Conservation (phyloP, 306 rosid genomes). For the Vicia villosa region DNA sequence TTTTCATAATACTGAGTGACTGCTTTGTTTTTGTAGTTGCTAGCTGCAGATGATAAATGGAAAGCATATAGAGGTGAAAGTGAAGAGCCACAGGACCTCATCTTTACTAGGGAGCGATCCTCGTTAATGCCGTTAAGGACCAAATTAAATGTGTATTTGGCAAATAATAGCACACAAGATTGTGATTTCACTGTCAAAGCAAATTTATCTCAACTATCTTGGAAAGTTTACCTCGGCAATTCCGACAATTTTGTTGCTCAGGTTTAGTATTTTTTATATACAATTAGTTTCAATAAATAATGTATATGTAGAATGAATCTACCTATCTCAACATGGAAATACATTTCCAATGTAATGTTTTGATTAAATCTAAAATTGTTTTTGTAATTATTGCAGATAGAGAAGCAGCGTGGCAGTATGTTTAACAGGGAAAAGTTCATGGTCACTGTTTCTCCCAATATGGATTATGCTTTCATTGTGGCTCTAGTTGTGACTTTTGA, state of each 20-base stretch:
- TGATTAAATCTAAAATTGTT: too few relatives aligned
- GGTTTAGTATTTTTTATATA: constrained; percentile 20
- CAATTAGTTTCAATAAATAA: too few relatives aligned
- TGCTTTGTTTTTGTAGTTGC: constrained; percentile 27
- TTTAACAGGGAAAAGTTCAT: constrained; percentile 43
- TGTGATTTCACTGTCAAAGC: constrained; percentile 55
- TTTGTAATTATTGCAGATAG: constrained; percentile 55
- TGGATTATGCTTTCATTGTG: constrained; percentile 51
- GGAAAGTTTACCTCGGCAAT: constrained; percentile 46
- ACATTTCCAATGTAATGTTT: neutral
- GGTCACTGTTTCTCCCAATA: constrained; percentile 44
- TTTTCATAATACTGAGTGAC: neutral
- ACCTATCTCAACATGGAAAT: too few relatives aligned
- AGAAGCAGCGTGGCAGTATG: constrained; percentile 28
- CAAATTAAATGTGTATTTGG: constrained; percentile 52
- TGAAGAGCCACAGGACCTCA: constrained; percentile 34
- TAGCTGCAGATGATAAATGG: constrained; percentile 41
- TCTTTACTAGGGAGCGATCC: constrained; percentile 39
- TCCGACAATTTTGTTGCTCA: constrained; percentile 49
- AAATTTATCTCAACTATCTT: constrained; percentile 40
- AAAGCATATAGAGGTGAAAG: constrained; percentile 58
- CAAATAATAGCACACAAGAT: constrained; percentile 34
- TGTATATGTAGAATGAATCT: too few relatives aligned
- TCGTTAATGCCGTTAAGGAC: constrained; percentile 41
- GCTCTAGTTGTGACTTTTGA: constrained; percentile 44